Evolutionary conservation across 306 rosid genomes (phyloP), one percentile per base, ranked within the genome.

Genomic region (Cicer arietinum): DNA sequence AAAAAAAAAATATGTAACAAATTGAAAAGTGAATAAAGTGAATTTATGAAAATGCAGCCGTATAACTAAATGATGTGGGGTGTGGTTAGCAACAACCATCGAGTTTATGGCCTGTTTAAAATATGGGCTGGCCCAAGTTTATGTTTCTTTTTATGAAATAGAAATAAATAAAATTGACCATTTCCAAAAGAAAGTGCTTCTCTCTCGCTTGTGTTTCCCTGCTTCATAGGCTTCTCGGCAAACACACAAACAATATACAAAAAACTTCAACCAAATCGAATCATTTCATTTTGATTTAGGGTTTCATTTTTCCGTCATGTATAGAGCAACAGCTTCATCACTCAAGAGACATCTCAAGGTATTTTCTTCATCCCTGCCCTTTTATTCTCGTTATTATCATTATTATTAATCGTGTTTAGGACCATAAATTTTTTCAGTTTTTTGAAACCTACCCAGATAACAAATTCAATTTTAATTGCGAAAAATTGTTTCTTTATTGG

Each of bases 291-390:
- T 18, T 14, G 39, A 50, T 68, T 80, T 61, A 56, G 84, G 81
- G 80, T 62, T 85, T 78, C 67, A 45, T 50, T 68, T 10, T 79
- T 47, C 40, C 74, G 39, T 54, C 88, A 93, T 93, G 98, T 85
- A 84, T 72, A 85, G 89, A 84, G 80, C 84, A 52, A 86, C 92
- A n/a, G 88, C 91, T 81, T 89, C 88, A 13, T 86, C 94, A 18
- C 82, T 85, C 79, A 71, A 75, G 46, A 57, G 64, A 68, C 79
- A 90, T 72, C 93, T 90, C 84, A 93, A 89, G 98, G 98, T 93
- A 18, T 47, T 17, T 39, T 16, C 69, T 61, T 7, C 39, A 60
- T 41, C 47, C 35, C 6, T 6, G 20, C 71, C 62, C 57, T 22
- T 1, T 22, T 18, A 1, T 11, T 57, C 6, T 6, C 7, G 10